These are phyloP conservation scores for Takakia lepidozioides DNA, from an alignment of 225 moss, liverwort and hornwort genomes.

Conservation along the genomic window DNA sequence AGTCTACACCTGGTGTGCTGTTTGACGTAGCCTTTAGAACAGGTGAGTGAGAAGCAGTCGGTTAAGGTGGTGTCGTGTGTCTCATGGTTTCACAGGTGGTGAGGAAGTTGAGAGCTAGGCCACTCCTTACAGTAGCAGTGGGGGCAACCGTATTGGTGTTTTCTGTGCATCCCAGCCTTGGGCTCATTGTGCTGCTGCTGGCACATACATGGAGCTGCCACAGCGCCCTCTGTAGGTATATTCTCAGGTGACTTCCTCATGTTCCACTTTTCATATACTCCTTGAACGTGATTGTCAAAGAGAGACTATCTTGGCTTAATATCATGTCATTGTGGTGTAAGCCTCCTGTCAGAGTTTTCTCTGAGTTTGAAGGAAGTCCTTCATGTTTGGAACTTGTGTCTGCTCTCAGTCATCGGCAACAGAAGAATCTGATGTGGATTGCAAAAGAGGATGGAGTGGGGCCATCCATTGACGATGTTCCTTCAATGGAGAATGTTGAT, in stretches of 20 bases:
- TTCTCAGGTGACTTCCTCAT: conserved; percentile 30
- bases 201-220: conserved; percentile 87
- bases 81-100: no score
- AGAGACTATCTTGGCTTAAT: no score
- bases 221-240: conserved; percentile 77
- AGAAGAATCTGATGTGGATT: conserved; percentile 38
- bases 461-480: conserved; percentile 19
- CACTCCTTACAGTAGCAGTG: conserved; percentile 59
- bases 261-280: conserved; percentile 2
- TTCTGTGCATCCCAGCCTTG: conserved; percentile 91
- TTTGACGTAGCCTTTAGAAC: no score
- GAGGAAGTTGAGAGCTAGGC: conserved; percentile 66
- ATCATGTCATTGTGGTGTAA: conserved; percentile 8
- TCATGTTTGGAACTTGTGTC: no score
- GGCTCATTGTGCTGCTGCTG: conserved; percentile 72
- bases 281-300: not conserved
- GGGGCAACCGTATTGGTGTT: conserved; percentile 71
- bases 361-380: not conserved
- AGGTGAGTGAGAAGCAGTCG: no score
- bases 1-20: no score
- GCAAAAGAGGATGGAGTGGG: conserved; percentile 39
- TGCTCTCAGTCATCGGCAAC: conserved; percentile 42
- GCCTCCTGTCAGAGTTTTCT: not conserved
- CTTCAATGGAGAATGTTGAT: conserved; percentile 13
- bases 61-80: no score